These are phyloP conservation scores for Zasmidium angulare DNA, from an alignment of 2,329 filamentous ascomycete genomes.

Conservation along the genomic window DNA sequence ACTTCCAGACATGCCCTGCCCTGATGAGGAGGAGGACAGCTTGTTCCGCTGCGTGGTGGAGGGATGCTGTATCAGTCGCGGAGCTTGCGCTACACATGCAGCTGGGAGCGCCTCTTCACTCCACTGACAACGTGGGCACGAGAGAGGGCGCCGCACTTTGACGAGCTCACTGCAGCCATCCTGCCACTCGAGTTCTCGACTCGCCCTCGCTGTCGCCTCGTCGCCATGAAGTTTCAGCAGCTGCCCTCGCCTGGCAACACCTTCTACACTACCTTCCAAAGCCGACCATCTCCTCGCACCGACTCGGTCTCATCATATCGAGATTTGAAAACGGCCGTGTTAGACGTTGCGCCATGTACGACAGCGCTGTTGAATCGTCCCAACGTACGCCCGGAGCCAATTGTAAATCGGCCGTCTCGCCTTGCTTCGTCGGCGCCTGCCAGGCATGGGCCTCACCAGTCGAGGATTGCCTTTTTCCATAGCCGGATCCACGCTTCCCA, in stretches of 20 bases:
- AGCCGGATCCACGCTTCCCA: not conserved
- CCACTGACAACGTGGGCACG: slow-evolving; percentile 1
- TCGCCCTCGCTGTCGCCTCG: not conserved
- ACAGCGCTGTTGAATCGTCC: not conserved
- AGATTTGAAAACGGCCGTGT: not conserved
- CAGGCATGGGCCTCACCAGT: not conserved
- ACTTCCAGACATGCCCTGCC: not conserved
- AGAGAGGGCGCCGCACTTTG: not conserved
- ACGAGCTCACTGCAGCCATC: not conserved
- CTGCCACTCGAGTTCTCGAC: not conserved
- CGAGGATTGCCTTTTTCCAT: not conserved
- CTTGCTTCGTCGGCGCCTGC: not conserved
- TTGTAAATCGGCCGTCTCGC: slow-evolving; percentile 1
- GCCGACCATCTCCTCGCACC: not conserved
- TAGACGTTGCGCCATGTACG: not conserved
- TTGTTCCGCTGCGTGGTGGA: not conserved
- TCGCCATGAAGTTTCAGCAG: not conserved
- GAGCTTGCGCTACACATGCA: not conserved
- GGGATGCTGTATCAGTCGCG: not conserved
- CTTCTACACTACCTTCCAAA: not conserved
- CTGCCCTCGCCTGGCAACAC: not conserved
- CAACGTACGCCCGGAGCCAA: not conserved
- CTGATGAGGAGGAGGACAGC: not conserved
- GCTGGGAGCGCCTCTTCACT: not conserved
- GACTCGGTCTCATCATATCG: not conserved